Percentiles rank a stretch among this genome's conserved stretches.
Conservation (phyloP, 2,329 filamentous ascomycete species). For the Aspergillus novoparasiticus region DNA sequence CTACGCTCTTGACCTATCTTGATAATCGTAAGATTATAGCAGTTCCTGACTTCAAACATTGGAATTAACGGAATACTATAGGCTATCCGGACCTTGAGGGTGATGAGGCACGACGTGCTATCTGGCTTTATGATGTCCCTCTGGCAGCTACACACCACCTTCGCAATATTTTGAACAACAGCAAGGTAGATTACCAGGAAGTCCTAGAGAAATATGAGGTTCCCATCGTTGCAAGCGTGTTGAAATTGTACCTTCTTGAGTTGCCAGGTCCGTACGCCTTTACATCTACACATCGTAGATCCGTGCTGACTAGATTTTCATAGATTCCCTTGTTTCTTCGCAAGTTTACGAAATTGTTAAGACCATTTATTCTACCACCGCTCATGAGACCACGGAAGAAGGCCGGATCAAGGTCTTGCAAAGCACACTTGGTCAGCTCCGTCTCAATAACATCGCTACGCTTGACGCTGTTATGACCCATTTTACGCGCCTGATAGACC, state of each 20-base stretch:
- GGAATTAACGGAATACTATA: slow-evolving; percentile 25
- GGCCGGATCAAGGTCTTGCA: slow-evolving; percentile 88
- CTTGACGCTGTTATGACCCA: slow-evolving; percentile 97
- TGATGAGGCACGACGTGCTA: slow-evolving; percentile 85
- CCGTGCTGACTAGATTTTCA: slow-evolving; percentile 12
- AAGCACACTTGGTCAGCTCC: slow-evolving; percentile 90
- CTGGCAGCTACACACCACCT: slow-evolving; percentile 82
- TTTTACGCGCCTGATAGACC: slow-evolving; percentile 92
- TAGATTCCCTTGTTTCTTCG: slow-evolving; percentile 96
- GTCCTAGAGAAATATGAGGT: slow-evolving; percentile 87
- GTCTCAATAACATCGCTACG: slow-evolving; percentile 97
- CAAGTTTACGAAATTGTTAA: slow-evolving; percentile 99
- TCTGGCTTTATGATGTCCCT: slow-evolving; percentile 94
- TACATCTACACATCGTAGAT: not conserved
- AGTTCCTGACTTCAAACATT: not conserved
- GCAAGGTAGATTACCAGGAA: slow-evolving; percentile 75
- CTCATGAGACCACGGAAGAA: slow-evolving; percentile 73
- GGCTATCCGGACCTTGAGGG: slow-evolving; percentile 96
- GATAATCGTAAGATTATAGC: slow-evolving; percentile 68
- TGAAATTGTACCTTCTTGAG: slow-evolving; percentile 94
- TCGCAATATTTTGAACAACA: slow-evolving; percentile 80
- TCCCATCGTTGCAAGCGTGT: slow-evolving; percentile 85
- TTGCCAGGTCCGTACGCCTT: slow-evolving; percentile 72
- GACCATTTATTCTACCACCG: slow-evolving; percentile 87
- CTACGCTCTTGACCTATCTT: slow-evolving; percentile 88